Base-by-base conservation (phyloP, 768 basidiomycete species). In the Mycena rebaudengoi region DNA sequence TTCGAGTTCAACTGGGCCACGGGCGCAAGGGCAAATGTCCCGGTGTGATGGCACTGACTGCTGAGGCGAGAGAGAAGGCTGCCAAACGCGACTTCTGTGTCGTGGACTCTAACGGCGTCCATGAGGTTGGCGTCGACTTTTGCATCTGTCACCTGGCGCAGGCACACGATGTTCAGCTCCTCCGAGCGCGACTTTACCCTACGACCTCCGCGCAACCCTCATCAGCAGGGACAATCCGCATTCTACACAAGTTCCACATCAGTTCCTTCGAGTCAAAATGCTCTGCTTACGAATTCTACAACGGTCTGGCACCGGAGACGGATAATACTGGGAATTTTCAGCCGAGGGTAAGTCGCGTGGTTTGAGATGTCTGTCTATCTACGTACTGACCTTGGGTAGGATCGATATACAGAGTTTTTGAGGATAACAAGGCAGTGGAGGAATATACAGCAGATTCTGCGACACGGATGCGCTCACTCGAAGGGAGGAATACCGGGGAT, bases 251-350 rank as follows among this genome's bases (percentile, higher is more conserved):
- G 3, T 80, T 78, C 41, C 79, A 82, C 18, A 20, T 76, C 2
- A 57, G 77, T 3, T 70, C 71, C 0, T 71, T 79, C 14, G 69
- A 76, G 35, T 75, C 73, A 0, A 81, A 81, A 51, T 28, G 72
- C 0, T 77, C 74, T 0, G 69, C 57, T 0, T 79, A 68, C 32
- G 74, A 79, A 32, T 81, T 73, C 59, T 81, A 78, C 52, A 61
- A 62, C 1, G 35, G 70, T 0, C 48, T 81, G 1, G 64, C 41
- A 2, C 61, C 70, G 7, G 33, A 56, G n/a, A 76, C 75, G 0
- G 74, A 80, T 43, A 81, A 80, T 49, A 74, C 70, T 6, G 75
- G 76, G 0, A 58, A 69, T 1, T 32, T 18, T 23, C 21, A 21
- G 2, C 52, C 50, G 12, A 57, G 63, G 23, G 70, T 73, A 55